Evolutionary conservation across 2,329 filamentous ascomycete species (phyloP), one percentile per base, ranked within the genome.

Genomic region (Aspergillus niger): DNA sequence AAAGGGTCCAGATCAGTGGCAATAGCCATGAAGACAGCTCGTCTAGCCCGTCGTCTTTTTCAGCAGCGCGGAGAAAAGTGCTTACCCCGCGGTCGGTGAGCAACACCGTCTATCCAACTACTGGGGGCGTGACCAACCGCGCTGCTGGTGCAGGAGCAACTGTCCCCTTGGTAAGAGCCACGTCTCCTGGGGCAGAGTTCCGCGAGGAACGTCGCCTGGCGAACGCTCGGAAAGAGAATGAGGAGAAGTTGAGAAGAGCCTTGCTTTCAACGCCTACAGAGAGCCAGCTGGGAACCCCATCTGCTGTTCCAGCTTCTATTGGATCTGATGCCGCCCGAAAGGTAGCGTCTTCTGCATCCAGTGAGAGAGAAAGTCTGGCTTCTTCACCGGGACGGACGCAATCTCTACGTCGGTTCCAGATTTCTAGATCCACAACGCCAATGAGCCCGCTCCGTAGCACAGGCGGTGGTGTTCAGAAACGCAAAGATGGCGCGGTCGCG

Each of bases 181-280:
- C 77, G 3, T 76, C 76, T 5, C 78, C 78, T 2, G 77, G 77
- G 5, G 77, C 76, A 6, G 76, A 78, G 59, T 66, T 79, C 38
- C 71, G 73, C 49, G 75, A 78, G 55, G 70, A 71, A 36, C 70
- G 70, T 56, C 69, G 70, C 10, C 47, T 69, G 7, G 69, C 70
- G 10, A 67, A 68, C 22, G 69, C 61, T 13, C 65, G 68, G 30
- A 74, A 67, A 58, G 69, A 75, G 22, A 61, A 66, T 1, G 68
- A 72, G 43, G 74, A 76, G 52, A 73, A 71, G 43, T 59, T 70
- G 17, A 66, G 67, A 24, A 62, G 64, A 24, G 69, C 72, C 3
- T 56, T 75, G 11, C 59, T 72, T 52, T 68, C 68, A 1, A 64
- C 67, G 4, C 63, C 67, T 28, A 54, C 44, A 17, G 22, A 61